A percentile compares a stretch with the other conserved stretches of the same genome.
phyloP scores from a whole-genome alignment of 2,329 filamentous ascomycete species.

The Trichoderma brevicompactum region DNA sequence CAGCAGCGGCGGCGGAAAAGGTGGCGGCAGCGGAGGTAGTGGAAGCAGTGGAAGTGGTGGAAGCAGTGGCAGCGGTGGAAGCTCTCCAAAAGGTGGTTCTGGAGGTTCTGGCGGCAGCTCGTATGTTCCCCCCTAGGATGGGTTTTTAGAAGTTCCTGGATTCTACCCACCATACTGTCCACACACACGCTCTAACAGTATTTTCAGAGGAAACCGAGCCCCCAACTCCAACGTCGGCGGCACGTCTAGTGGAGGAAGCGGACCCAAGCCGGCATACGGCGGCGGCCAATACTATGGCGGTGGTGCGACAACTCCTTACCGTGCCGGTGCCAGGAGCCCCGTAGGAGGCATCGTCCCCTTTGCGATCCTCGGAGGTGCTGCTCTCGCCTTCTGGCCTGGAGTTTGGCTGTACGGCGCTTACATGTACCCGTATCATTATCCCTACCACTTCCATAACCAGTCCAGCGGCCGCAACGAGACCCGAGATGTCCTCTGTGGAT shows the following conservation, averaged over 20 bases:
- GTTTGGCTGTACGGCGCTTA: conserved; percentile 68
- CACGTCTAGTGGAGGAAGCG: conserved; percentile 60
- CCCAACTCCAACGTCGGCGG: conserved; percentile 52
- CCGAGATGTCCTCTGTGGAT: conserved; percentile 50
- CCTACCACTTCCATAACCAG: conserved; percentile 55
- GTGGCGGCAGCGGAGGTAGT: conserved; percentile 29
- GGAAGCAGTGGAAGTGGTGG: conserved; percentile 32
- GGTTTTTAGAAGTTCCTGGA: background rate
- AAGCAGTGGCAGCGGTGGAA: conserved; percentile 33
- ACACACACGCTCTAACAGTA: conserved; percentile 34
- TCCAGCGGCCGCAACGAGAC: conserved; percentile 49
- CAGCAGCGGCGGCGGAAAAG: conserved; percentile 33
- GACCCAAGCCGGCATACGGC: conserved; percentile 60
- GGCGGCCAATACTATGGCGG: conserved; percentile 70
- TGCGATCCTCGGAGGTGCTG: conserved; percentile 52
- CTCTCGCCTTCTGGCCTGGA: conserved; percentile 65
- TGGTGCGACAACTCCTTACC: conserved; percentile 65
- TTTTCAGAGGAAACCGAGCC: conserved; percentile 34
- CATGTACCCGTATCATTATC: conserved; percentile 55
- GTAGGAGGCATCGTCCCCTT: conserved; percentile 55
- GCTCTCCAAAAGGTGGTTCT: too few species aligned
- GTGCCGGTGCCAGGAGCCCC: conserved; percentile 55
- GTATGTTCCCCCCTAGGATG: conserved; percentile 25
- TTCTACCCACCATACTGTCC: background rate
- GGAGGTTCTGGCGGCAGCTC: conserved; percentile 29